Base-by-base conservation (phyloP, 805 yeast species). In the Saccharomycopsis oosterbeekiorum region DNA sequence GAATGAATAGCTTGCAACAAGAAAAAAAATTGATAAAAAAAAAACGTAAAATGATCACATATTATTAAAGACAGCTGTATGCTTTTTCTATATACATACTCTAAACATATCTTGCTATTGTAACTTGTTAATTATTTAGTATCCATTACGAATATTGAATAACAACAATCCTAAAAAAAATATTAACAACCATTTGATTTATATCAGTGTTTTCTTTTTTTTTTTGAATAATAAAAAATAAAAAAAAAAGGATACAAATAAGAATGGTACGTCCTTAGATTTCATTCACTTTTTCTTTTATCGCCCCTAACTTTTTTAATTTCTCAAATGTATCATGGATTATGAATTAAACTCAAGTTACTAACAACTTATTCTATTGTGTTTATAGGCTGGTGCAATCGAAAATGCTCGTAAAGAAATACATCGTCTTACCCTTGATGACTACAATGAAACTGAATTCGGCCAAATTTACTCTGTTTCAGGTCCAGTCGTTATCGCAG, bases 401-500 rank as follows among this genome's bases (percentile, higher is more conserved):
- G 97, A 93, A 77, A 91, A 89, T 76, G 97, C 99, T 70, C 93
- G 97, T 75, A 93, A 92, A 76, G 92, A 88, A 76, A 81, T 94
- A 69, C 84, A 87, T 73, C 89, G 91, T 71, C 84, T 91, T 70
- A 84, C 94, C 41, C 76, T 93, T 65, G 93, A 89, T 70, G 86
- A 82, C 65, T 79, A 77, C 63, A 80, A 76, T 39, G 97, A 93
- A 75, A 80, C 87, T 60, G 85, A 85, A 67, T 89, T 89, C 74
- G 99, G 97, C 61, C 85, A 81, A 67, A 88, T 94, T 70, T 92
- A 84, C 78, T 90, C 97, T 39, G 97, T 94, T 57, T 92, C 98
- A 21, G 99, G 99, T 70, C 98, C 99, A 34, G 99, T 94, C 69
- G 88, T 94, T 59, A 86, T 94, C 57, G 99, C 99, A 57, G 98